phyloP scores from a whole-genome alignment of 2,329 filamentous ascomycete species.

The Penicillium sp. region DNA sequence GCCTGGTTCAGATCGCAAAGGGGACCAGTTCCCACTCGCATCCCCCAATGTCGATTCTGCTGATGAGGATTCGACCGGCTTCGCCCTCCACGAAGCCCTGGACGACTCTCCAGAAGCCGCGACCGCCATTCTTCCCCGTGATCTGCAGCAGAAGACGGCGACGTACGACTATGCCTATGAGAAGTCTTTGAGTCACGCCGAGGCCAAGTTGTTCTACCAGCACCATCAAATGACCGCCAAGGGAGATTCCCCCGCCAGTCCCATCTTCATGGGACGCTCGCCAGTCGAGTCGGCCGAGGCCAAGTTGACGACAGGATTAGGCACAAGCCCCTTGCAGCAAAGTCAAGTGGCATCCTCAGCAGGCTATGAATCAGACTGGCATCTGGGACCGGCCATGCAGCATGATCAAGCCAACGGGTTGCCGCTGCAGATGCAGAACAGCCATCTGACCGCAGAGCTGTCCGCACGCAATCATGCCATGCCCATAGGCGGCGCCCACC shows the following conservation, averaged over 20 bases:
- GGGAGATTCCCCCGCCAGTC: slow-evolving; percentile 30
- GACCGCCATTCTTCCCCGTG: slow-evolving; percentile 32
- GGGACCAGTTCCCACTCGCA: slow-evolving; percentile 1
- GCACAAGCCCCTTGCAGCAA: slow-evolving; percentile 4
- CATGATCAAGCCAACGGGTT: slow-evolving; percentile 6
- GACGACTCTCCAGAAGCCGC: slow-evolving; percentile 6
- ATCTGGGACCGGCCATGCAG: slow-evolving; percentile 3
- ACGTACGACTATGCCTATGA: slow-evolving; percentile 93
- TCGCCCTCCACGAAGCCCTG: slow-evolving; percentile 8
- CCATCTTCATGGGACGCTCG: slow-evolving; percentile 18
- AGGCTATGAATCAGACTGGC: slow-evolving; percentile 10
- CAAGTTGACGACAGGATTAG: neutral
- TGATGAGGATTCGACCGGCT: slow-evolving; percentile 4
- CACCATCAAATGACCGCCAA: slow-evolving; percentile 65
- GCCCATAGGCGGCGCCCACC: slow-evolving; percentile 50
- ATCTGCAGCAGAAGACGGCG: slow-evolving; percentile 61
- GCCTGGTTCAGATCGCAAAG: slow-evolving; percentile 13
- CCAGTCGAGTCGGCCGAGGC: slow-evolving; percentile 9
- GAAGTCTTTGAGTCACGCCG: slow-evolving; percentile 87
- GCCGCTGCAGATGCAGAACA: slow-evolving; percentile 8
- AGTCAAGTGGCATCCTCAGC: slow-evolving; percentile 6
- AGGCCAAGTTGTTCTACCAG: slow-evolving; percentile 95
- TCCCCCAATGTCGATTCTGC: slow-evolving; percentile 5
- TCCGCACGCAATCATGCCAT: slow-evolving; percentile 45
- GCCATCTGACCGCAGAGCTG: slow-evolving; percentile 42